phyloP scores from a whole-genome alignment of 1,284 basidiomycete species.

The Moesziomyces sp. region DNA sequence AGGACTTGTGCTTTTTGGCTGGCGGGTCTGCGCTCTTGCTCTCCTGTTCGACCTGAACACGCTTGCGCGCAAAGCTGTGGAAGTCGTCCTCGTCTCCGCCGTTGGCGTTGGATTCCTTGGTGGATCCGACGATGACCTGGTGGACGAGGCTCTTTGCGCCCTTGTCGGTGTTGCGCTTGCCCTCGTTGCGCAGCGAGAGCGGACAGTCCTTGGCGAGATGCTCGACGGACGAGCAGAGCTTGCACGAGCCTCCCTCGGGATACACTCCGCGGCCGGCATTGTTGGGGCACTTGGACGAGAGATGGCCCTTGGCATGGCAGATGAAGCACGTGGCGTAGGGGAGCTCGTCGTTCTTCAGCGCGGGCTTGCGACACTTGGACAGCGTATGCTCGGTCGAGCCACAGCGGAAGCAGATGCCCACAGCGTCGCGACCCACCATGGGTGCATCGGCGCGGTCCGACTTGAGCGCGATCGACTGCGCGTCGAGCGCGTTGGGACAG shows the following conservation, averaged over 20 bases:
- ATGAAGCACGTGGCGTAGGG: slow-evolving; percentile 93
- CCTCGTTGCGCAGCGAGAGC: slow-evolving; percentile 72
- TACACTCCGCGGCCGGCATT: slow-evolving; percentile 86
- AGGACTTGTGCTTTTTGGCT: slow-evolving; percentile 15
- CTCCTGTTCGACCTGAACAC: slow-evolving; percentile 72
- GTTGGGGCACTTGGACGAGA: slow-evolving; percentile 82
- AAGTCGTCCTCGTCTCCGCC: slow-evolving; percentile 95
- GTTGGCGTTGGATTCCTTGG: slow-evolving; percentile 71
- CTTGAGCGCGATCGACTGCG: slow-evolving; percentile 39
- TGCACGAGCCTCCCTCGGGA: slow-evolving; percentile 92
- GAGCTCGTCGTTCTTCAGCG: slow-evolving; percentile 71
- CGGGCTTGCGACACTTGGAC: slow-evolving; percentile 78
- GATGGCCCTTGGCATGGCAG: slow-evolving; percentile 78
- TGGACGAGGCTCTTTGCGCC: slow-evolving; percentile 21
- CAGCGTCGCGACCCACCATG: slow-evolving; percentile 66
- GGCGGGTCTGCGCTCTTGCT: slow-evolving; percentile 6
- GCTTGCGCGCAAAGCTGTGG: slow-evolving; percentile 78
- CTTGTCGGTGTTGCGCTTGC: slow-evolving; percentile 26
- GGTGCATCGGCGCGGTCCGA: slow-evolving; percentile 32
- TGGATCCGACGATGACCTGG: slow-evolving; percentile 39
- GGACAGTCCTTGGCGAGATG: slow-evolving; percentile 88
- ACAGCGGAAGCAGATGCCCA: slow-evolving; percentile 73
- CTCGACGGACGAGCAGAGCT: slow-evolving; percentile 82
- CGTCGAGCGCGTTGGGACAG: slow-evolving; percentile 72
- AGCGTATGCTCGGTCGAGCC: slow-evolving; percentile 83